Evolutionary conservation across 805 yeast species (phyloP), one percentile per base, ranked within the genome.

Genomic region (Saturnispora serradocipensis): DNA sequence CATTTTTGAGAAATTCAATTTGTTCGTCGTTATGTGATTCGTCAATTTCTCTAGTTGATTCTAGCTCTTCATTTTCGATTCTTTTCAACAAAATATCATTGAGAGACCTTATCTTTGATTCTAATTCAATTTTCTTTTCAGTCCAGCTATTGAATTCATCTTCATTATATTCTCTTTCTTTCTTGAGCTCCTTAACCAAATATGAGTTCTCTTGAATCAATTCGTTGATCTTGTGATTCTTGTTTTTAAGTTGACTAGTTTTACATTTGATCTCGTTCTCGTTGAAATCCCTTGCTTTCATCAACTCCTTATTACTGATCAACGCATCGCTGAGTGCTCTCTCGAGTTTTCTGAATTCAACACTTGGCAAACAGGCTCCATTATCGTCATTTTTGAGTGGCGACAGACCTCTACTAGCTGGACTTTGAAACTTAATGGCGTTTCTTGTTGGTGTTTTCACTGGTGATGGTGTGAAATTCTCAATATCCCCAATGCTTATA

Each of bases 241-340:
- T 62, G 10, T 47, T 22, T 20, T 62, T 56, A 9, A 66, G 32
- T 25, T 61, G 62, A 44, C 58, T 57, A 44, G 67, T 69, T 47
- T 64, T 67, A 10, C 50, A 20, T 25, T 55, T 47, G 5, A 73
- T 45, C 35, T 70, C 74, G 36, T 56, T 45, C 47, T 70, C 72
- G 11, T 69, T 55, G 45, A 64, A 59, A 51, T 71, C 74, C 50
- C 63, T 62, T 42, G 71, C 73, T n/a, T 61, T 60, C 13, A 60
- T 55, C 3, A 66, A 55, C 22, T 62, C 61, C 45, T 67, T 66
- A 18, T 63, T 61, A 10, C 60, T 56, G 11, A 66, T 57, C 36
- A 62, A 51, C 2, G 64, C 52, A 53, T 67, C 69, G 13, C 67
- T 67, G 38, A 58, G 60, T 32, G 54, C 53, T 46, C 70, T 55